Conservation (phyloP, 352 stramenopile species). For the Globisporangium okanoganense region DNA sequence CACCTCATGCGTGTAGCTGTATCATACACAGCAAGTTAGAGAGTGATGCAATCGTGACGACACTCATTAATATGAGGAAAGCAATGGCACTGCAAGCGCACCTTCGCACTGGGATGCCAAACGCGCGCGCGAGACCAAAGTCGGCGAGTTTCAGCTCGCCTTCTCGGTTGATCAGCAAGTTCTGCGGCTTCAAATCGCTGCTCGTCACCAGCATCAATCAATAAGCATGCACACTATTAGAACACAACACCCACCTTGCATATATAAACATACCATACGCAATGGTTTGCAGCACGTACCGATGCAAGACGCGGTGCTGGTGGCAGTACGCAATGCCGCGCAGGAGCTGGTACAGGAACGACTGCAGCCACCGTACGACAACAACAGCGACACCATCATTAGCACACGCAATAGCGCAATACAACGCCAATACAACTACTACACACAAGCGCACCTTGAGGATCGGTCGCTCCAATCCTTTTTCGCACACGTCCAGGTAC, state of each 20-base stretch:
- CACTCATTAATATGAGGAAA: not conserved
- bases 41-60: not conserved
- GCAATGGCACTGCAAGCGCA: slow-evolving; percentile 26
- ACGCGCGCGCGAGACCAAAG: slow-evolving; percentile 99
- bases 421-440: not conserved
- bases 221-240: not conserved
- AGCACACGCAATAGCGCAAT: not conserved
- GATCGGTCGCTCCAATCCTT: slow-evolving; percentile 91
- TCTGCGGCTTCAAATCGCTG: slow-evolving; percentile 99
- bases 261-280: no score
- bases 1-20: slow-evolving; percentile 98
- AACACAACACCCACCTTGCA: not conserved
- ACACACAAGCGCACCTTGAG: slow-evolving; percentile 46
- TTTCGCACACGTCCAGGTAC: slow-evolving; percentile 99
- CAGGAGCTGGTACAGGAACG: slow-evolving; percentile 99
- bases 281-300: slow-evolving; percentile 42
- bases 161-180: slow-evolving; percentile 97
- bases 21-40: not conserved
- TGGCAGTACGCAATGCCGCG: slow-evolving; percentile 99
- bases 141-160: slow-evolving; percentile 99
- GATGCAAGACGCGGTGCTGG: slow-evolving; percentile 93
- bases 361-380: slow-evolving; percentile 18
- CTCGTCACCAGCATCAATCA: slow-evolving; percentile 12
- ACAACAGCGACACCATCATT: not conserved
- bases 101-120: slow-evolving; percentile 98